Conservation (phyloP, 177 flowering plant genomes). For the Vitis hybrid region DNA sequence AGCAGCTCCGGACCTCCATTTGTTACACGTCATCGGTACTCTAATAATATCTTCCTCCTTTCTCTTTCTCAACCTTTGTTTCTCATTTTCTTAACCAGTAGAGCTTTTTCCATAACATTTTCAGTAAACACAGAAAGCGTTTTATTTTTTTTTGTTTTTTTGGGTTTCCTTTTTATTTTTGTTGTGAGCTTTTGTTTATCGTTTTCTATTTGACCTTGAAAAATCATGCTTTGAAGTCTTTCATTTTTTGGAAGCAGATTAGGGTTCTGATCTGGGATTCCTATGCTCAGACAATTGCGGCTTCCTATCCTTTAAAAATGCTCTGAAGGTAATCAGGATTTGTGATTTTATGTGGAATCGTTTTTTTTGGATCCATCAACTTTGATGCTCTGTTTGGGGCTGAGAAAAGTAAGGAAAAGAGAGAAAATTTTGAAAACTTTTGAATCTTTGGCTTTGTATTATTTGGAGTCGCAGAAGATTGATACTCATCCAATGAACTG, state of each 20-base stretch:
- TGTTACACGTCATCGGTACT: conserved; percentile 23
- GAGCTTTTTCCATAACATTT: conserved; percentile 11
- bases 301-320: conserved; percentile 1
- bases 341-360: not conserved
- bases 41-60: conserved; percentile 27
- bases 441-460: not conserved
- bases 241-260: conserved; percentile 2
- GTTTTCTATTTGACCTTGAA: too few relatives aligned
- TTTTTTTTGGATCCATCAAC: not conserved
- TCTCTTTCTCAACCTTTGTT: conserved; percentile 1
- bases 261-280: conserved; percentile 9
- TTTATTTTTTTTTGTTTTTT: too few relatives aligned
- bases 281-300: conserved; percentile 2
- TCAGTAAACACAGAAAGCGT: too few relatives aligned
- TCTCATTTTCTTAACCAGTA: conserved; percentile 17
- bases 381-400: not conserved
- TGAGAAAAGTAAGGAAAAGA: conserved; percentile 1
- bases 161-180: too few relatives aligned
- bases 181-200: too few relatives aligned
- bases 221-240: not conserved
- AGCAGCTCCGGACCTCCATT: conserved; percentile 31
- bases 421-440: not conserved
- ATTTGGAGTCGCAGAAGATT: not conserved
- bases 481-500: not conserved
- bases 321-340: conserved; percentile 9